Base-by-base conservation (phyloP, 2,329 filamentous ascomycete genomes). In the Aspergillus novofumigatus region DNA sequence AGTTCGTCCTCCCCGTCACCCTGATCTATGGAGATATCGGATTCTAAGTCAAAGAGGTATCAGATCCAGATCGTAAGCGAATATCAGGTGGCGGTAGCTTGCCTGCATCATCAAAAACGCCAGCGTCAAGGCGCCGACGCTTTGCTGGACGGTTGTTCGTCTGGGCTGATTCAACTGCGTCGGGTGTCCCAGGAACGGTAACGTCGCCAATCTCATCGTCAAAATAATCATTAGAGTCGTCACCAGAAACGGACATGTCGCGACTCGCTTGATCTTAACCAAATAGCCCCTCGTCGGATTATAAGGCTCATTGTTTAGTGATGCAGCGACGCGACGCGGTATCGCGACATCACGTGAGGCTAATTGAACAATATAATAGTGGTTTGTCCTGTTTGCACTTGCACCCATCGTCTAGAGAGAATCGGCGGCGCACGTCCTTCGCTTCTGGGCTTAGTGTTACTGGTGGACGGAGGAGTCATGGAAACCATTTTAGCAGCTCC, bases 91-190 rank as follows among this genome's bases (percentile, higher is more conserved):
- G 50, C 4, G 54, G 41, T 38, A 41, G 51, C 42, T 49, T 49
- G 10, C 47, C 49, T 20, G 48, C 45, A 26, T 47, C 28, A n/a
- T 28, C 21, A 32, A 48, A 20, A 6, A 32, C 51, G 6, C n/a
- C 52, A n/a, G 59, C 52, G 55, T 64, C 62, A 26, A 74, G 53
- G 44, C 74, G 73, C 47, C 68, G 72, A 47, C 73, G 69, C 57
- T 77, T 76, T 6, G 65, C 52, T 10, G 71, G 65, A 50, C 65
- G 72, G 14, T 69, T 10, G 54, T 32, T 45, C 51, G 20, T 23
- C 54, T 38, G 28, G 48, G 6, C 58, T 53, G n/a, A 49, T 26
- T 25, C 1, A 7, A 57, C 28, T 10, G 45, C 48, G 56, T 64
- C 59, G 11, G 65, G 53, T 41, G 62, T 57, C 41, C 60, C 61